Evolutionary conservation across 2,329 filamentous ascomycete genomes (phyloP).

Genomic region (Apiospora malaysiana): DNA sequence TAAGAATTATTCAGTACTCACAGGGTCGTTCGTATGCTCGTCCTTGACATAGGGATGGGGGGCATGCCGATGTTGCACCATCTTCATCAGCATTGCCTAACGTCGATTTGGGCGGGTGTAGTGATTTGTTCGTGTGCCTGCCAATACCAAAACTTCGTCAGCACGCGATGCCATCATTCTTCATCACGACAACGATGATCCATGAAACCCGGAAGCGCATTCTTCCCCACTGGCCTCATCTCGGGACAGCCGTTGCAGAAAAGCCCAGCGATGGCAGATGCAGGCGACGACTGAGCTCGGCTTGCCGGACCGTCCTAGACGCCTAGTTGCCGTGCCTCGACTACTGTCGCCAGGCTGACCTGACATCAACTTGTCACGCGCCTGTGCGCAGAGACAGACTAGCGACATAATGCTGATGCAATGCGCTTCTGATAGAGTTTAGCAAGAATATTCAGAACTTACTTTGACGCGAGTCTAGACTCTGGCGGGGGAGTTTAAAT

Average conservation of each 20-base stretch:
- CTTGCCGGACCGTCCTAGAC: slow-evolving; percentile 11
- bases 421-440: slow-evolving; percentile 19
- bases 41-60: slow-evolving; percentile 49
- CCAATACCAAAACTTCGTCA: slow-evolving; percentile 16
- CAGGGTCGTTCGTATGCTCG: slow-evolving; percentile 47
- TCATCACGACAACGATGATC: slow-evolving; percentile 34
- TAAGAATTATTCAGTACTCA: slow-evolving; percentile 38
- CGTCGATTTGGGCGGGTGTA: neutral
- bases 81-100: slow-evolving; percentile 42
- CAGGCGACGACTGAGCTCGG: slow-evolving; percentile 27
- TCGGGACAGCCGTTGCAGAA: slow-evolving; percentile 34
- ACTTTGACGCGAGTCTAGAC: slow-evolving; percentile 20
- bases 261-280: slow-evolving; percentile 29
- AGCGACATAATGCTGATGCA: slow-evolving; percentile 22
- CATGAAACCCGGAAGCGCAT: slow-evolving; percentile 29
- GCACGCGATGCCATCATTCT: slow-evolving; percentile 20
- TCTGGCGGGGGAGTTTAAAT: slow-evolving; percentile 13
- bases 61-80: slow-evolving; percentile 53
- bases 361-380: slow-evolving; percentile 20
- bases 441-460: slow-evolving; percentile 14
- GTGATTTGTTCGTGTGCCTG: neutral
- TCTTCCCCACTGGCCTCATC: slow-evolving; percentile 33
- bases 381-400: slow-evolving; percentile 19
- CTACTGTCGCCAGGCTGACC: slow-evolving; percentile 17
- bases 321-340: slow-evolving; percentile 20